Base-by-base conservation (phyloP, 495 filamentous ascomycete species). In the Aspergillus bertholletiae region DNA sequence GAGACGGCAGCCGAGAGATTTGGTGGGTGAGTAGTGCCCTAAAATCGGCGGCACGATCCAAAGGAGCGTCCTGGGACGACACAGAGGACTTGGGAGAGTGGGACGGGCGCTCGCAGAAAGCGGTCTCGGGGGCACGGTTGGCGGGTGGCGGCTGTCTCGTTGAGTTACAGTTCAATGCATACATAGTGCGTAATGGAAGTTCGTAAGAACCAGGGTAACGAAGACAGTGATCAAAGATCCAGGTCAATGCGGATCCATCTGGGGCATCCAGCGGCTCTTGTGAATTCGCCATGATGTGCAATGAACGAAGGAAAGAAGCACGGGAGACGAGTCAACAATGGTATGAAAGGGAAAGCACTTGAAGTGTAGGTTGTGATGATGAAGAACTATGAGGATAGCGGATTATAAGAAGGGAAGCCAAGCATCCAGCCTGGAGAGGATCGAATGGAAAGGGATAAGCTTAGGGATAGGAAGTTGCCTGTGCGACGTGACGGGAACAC, bases 151-250 rank as follows among this genome's bases (percentile, higher is more conserved):
- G 62, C 53, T 46, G 73, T 69, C 68, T 78, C 62, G 51, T 73
- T 5, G 81, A 75, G 37, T 81, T 75, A 55, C 79, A 85, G 61
- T 90, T 90, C 66, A 90, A 74, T 13, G 78, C 79, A 66, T 90
- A 90, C 78, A 89, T 88, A 53, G 83, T 88, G 48, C 86, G 81
- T 20, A 90, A 75, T 15, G 87, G 88, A 37, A 90, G 84, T 60
- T 89, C 87, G 62, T 88, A 88, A 28, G 75, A 77, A 53, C 74
- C 77, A 8, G 85, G 83, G 64, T 88, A 84, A 30, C 85, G 78
- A 40, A 86, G 68, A 51, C 85, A 75, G 63, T 90, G 87, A 49
- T 90, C 87, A 44, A 90, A 77, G 55, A 90, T 85, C 80, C 80
- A 82, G 39, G 72, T 74, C 47, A 78, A 70, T 7, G 74, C 66